phyloP scores from a whole-genome alignment of 352 stramenopile species.

The Globisporangium yorkense region DNA sequence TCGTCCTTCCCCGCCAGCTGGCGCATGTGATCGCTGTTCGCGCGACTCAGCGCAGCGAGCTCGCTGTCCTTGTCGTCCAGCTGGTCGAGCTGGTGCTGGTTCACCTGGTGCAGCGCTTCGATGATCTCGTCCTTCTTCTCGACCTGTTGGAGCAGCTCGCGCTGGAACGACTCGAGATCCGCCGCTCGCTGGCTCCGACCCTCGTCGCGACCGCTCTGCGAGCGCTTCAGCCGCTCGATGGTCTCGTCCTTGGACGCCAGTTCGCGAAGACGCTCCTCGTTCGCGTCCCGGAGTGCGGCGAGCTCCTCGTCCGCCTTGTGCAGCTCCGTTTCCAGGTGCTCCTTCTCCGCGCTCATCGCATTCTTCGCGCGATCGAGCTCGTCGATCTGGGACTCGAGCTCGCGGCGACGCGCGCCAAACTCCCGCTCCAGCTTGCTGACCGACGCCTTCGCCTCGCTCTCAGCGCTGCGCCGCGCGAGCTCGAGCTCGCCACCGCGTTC shows the following conservation, averaged over 20 bases:
- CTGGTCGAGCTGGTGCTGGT: slow-evolving; percentile 20
- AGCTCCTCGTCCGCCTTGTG: slow-evolving; percentile 4
- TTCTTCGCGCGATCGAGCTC: slow-evolving; percentile 4
- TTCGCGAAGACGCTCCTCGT: neutral
- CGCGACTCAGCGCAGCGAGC: slow-evolving; percentile 14
- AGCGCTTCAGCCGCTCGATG: slow-evolving; percentile 4
- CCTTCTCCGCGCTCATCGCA: slow-evolving; percentile 2
- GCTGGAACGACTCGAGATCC: slow-evolving; percentile 4
- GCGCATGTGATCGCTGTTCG: slow-evolving; percentile 19
- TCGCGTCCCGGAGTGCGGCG: neutral
- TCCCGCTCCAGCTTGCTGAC: slow-evolving; percentile 31
- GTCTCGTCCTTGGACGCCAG: slow-evolving; percentile 2
- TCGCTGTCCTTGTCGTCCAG: slow-evolving; percentile 25
- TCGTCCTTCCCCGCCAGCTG: slow-evolving; percentile 21
- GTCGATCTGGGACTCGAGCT: slow-evolving; percentile 13
- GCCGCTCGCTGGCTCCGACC: slow-evolving; percentile 1
- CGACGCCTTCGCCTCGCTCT: slow-evolving; percentile 25
- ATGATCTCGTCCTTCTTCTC: slow-evolving; percentile 11
- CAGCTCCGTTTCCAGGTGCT: slow-evolving; percentile 11
- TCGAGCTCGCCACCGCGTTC: slow-evolving; percentile 42
- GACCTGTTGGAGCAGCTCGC: slow-evolving; percentile 6
- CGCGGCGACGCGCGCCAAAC: slow-evolving; percentile 2
- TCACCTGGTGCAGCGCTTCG: slow-evolving; percentile 7
- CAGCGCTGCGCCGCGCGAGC: slow-evolving; percentile 24
- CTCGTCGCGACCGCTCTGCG: neutral